These are phyloP conservation scores for Omphalotus olearius DNA, from an alignment of 1,284 basidiomycete genomes.

Conservation along the genomic window DNA sequence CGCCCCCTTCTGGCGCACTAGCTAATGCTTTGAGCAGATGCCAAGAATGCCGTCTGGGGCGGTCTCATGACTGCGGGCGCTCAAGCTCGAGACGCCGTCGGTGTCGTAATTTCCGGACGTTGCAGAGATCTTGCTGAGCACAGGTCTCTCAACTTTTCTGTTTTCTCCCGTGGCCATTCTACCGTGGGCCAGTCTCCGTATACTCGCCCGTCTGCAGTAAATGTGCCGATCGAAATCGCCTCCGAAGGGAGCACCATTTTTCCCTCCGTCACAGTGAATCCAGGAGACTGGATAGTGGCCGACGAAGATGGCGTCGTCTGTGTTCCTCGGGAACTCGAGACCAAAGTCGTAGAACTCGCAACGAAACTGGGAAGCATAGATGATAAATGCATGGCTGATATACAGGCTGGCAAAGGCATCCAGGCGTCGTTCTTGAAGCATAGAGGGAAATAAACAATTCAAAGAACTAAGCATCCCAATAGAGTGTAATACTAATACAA, in stretches of 20 bases:
- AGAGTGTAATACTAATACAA: conserved; percentile 1
- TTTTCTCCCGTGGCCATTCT: conserved; percentile 79
- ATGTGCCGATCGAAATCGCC: conserved; percentile 67
- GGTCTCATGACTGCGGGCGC: conserved; percentile 89
- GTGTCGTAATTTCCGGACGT: conserved; percentile 80
- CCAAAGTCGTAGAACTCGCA: conserved; percentile 60
- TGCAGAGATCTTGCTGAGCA: conserved; percentile 84
- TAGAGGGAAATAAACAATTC: conserved; percentile 44
- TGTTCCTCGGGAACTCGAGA: conserved; percentile 57
- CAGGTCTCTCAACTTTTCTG: conserved; percentile 61
- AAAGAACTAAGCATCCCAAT: conserved; percentile 8
- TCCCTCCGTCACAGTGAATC: conserved; percentile 57
- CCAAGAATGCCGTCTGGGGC: conserved; percentile 87
- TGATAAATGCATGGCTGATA: conserved; percentile 72
- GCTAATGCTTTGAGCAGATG: conserved; percentile 38
- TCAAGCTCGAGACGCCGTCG: conserved; percentile 59
- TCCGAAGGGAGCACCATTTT: conserved; percentile 33
- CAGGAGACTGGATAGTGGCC: conserved; percentile 82
- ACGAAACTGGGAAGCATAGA: conserved; percentile 65
- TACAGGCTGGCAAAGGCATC: conserved; percentile 71
- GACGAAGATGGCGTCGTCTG: conserved; percentile 92
- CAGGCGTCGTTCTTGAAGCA: conserved; percentile 76
- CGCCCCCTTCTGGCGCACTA: conserved; percentile 13
- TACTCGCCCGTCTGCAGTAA: conserved; percentile 77
- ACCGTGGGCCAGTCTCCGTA: conserved; percentile 88